A percentile compares a stretch with the other conserved stretches of the same genome.
These are phyloP conservation scores for Dryas drummondii DNA, from an alignment of 306 rosid species.

Conservation along the genomic window DNA sequence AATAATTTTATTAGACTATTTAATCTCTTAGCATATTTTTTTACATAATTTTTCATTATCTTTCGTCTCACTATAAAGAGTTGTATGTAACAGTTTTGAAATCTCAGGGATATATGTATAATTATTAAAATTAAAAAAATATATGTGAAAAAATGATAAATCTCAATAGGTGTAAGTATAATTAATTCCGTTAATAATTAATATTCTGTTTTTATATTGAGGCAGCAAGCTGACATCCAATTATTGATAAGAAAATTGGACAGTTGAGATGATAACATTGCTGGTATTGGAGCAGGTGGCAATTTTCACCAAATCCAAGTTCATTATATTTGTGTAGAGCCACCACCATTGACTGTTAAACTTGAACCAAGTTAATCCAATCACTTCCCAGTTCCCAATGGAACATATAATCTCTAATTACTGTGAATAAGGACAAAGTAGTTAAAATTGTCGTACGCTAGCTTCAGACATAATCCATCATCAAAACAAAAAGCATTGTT, in stretches of 20 bases:
- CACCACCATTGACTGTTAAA: neutral
- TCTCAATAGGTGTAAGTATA: too few relatives aligned
- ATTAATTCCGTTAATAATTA: too few relatives aligned
- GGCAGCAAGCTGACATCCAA: neutral
- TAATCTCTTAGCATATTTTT: too few relatives aligned
- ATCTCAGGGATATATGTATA: too few relatives aligned
- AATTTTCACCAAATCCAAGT: conserved; percentile 9
- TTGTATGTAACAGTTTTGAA: too few relatives aligned
- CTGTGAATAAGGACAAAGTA: neutral
- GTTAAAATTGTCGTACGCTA: neutral
- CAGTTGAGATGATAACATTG: neutral
- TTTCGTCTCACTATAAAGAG: too few relatives aligned
- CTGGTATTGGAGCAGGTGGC: conserved; percentile 10
- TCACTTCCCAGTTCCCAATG: neutral
- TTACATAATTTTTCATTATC: too few relatives aligned
- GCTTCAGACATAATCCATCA: conserved; percentile 6
- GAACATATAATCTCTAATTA: neutral
- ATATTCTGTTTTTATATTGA: too few relatives aligned
- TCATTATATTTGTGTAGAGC: neutral
- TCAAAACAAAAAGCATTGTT: neutral
- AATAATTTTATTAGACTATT: too few relatives aligned
- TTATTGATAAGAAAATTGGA: neutral
- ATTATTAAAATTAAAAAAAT: too few relatives aligned
- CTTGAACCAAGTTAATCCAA: neutral
- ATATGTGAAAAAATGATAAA: too few relatives aligned